A percentile compares a stretch with the other conserved stretches of the same genome.
phyloP scores from a whole-genome alignment of 257 asterid genomes.

The Fraxinus anomala region DNA sequence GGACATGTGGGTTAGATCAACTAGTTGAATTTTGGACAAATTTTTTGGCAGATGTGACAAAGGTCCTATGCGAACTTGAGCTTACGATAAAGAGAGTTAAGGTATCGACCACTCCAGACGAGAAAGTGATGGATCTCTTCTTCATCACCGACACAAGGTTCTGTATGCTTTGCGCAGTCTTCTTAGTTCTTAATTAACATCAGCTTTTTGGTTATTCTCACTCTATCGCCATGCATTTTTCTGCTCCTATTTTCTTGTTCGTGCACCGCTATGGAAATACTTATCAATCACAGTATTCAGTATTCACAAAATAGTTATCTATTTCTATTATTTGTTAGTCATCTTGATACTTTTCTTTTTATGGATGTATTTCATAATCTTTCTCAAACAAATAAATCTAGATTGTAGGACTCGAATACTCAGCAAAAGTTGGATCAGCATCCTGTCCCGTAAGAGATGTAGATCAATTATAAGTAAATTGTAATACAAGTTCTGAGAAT shows the following conservation, averaged over 20 bases:
- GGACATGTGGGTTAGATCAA: neutral
- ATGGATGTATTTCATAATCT: neutral
- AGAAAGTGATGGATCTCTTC: constrained; percentile 56
- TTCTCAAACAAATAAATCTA: neutral
- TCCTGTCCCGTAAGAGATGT: neutral
- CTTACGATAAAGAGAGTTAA: constrained; percentile 52
- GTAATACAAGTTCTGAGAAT: neutral
- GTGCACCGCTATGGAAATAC: neutral
- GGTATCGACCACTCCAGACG: constrained; percentile 60
- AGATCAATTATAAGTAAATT: neutral
- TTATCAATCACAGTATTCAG: neutral
- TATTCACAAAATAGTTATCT: neutral
- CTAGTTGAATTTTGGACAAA: neutral
- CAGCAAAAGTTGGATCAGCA: neutral
- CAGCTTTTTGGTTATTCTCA: neutral
- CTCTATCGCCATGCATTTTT: neutral
- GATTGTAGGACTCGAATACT: neutral
- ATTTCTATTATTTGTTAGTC: neutral
- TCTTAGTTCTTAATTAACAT: neutral
- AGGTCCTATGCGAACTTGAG: constrained; percentile 50
- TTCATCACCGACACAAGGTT: constrained; percentile 52
- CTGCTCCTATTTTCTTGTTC: neutral
- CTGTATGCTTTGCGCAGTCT: neutral
- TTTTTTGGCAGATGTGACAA: constrained; percentile 44
- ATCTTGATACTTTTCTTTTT: neutral